phyloP scores from a whole-genome alignment of 2,329 filamentous ascomycete species.

The Coniochaeta hoffmannii region DNA sequence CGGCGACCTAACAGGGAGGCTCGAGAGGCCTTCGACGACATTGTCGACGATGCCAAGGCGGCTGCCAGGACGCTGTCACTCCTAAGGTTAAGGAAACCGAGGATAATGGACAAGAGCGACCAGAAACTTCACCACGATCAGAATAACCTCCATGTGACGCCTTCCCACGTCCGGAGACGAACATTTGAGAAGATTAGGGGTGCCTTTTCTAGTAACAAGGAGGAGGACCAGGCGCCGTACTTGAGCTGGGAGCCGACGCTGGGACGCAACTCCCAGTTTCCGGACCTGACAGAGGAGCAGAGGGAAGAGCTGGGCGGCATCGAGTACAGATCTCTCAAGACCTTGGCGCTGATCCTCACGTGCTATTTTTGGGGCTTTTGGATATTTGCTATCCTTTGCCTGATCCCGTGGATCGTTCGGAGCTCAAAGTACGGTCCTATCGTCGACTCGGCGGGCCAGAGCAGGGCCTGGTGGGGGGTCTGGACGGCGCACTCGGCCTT shows the following conservation, averaged over 20 bases:
- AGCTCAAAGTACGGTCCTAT: conserved; percentile 54
- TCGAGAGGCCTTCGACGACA: conserved; percentile 25
- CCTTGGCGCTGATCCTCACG: conserved; percentile 69
- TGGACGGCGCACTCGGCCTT: conserved; percentile 86
- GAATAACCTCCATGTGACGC: conserved; percentile 15
- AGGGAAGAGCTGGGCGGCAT: conserved; percentile 93
- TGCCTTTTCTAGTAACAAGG: conserved; percentile 45
- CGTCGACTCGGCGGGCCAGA: conserved; percentile 55
- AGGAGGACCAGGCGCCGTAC: conserved; percentile 65
- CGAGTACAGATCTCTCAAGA: conserved; percentile 88
- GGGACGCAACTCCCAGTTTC: conserved; percentile 86
- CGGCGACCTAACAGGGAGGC: conserved; percentile 32
- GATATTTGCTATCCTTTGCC: conserved; percentile 62
- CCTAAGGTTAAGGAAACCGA: conserved; percentile 36
- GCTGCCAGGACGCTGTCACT: conserved; percentile 29
- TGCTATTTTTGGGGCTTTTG: conserved; percentile 81
- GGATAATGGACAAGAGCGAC: conserved; percentile 28
- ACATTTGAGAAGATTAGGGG: conserved; percentile 54
- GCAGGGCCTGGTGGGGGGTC: conserved; percentile 81
- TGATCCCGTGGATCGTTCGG: conserved; percentile 74
- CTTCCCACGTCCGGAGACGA: conserved; percentile 20
- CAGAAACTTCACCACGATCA: conserved; percentile 30
- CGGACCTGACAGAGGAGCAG: conserved; percentile 82
- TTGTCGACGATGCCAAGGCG: conserved; percentile 34
- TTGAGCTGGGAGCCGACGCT: conserved; percentile 91